Conservation (phyloP, 2,329 filamentous ascomycete genomes). For the Penicillium brevicompactum region DNA sequence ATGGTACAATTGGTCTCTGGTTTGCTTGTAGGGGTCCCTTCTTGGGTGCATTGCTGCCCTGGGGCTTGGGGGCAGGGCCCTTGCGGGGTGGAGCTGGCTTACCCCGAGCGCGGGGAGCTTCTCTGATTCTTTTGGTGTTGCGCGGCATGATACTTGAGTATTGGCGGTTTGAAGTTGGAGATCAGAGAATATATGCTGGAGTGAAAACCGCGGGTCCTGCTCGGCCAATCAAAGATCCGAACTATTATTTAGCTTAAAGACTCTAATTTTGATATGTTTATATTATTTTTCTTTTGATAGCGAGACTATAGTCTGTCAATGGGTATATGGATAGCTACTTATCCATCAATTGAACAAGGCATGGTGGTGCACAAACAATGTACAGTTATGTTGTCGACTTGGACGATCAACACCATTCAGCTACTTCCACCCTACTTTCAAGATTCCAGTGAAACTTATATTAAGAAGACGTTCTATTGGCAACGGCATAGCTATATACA, state of each 20-base stretch:
- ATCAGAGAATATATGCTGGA: neutral
- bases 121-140: slow-evolving; percentile 22
- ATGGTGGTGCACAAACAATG: no score
- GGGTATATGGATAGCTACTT: no score
- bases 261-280: no score
- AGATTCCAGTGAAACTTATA: slow-evolving; percentile 13
- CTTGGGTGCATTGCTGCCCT: slow-evolving; percentile 14
- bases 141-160: slow-evolving; percentile 19
- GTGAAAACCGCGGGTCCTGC: slow-evolving; percentile 5
- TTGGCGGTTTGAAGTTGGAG: neutral
- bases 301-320: no score
- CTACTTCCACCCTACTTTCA: no score
- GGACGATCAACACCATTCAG: slow-evolving; percentile 7
- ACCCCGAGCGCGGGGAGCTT: slow-evolving; percentile 11
- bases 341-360: no score
- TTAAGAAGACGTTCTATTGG: slow-evolving; percentile 26
- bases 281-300: no score
- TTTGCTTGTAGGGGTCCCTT: slow-evolving; percentile 25
- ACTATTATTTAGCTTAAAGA: neutral
- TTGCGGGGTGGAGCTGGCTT: slow-evolving; percentile 8
- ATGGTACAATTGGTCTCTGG: slow-evolving; percentile 41
- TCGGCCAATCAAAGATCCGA: slow-evolving; percentile 27
- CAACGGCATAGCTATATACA: slow-evolving; percentile 29
- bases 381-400: no score
- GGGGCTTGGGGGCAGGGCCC: neutral